Base-by-base conservation (phyloP, 257 asterid species). In the Nicotiana tomentosiformis region DNA sequence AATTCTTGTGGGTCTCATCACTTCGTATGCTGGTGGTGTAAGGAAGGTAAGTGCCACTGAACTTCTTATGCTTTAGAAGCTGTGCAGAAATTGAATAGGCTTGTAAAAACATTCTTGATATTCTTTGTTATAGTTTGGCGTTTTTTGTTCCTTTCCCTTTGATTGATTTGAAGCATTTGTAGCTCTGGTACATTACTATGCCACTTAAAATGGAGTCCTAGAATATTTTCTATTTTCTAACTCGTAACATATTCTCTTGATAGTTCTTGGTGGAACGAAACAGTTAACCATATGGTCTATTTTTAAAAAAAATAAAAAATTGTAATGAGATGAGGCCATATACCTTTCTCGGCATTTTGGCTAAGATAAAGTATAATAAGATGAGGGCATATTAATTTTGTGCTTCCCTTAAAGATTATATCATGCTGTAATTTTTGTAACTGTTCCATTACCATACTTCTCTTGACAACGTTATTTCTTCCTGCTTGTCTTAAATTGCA, bases 1-100 rank as follows among this genome's bases (percentile, higher is more conserved):
- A 80, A 96, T 96, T 88, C 97, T 96, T 82, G 99, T 96, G 60
- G 99, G 99, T 78, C 97, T 96, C 57, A 97, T 96, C 92, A 96
- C 98, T 70, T 84, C 93, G 81, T 94, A 96, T 85, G 98, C 98
- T 30, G 99, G 99, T 81, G 99, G 99, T 76, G 98, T 96, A 18
- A 91, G 98, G 77, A 96, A 96, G 98, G 97, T 90, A 74, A 83
- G 87, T 83, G 43, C 23, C 60, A 30, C 29, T 51, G 4, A 16
- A 8, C 29, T 30, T 53, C 33, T 23, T 76, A 51, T 76, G 62
- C 64, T 26, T 74, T 74, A 46, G 15, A 51, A 26, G 64, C 20
- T 76, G 16, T 16, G 26, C 29, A 7, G 80, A 51, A 46, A 74
- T 51, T 26, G 23, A 51, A 76, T 76, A 18, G 43, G 80, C 10